Percentiles rank a stretch among this genome's conserved stretches.
phyloP scores from a whole-genome alignment of 306 rosid genomes.

The Prunus fruticosa region DNA sequence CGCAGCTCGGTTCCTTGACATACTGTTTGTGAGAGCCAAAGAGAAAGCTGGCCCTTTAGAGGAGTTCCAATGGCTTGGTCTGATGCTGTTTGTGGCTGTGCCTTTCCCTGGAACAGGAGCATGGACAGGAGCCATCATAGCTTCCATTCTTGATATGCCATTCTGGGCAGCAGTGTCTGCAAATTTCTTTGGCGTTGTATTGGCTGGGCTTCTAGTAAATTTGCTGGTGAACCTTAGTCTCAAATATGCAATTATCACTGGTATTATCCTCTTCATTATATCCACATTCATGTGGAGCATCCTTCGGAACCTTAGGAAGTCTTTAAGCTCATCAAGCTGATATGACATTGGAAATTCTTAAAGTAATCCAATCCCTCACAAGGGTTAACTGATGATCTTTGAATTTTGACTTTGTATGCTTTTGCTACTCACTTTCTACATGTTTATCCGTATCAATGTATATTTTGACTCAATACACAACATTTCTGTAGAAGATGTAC shows the following conservation, averaged over 20 bases:
- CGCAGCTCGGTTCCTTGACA: slow-evolving; percentile 53
- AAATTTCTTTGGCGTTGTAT: slow-evolving; percentile 76
- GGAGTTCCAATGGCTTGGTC: too few relatives aligned
- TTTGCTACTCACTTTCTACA: neutral
- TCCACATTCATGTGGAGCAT: slow-evolving; percentile 92
- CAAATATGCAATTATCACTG: slow-evolving; percentile 68
- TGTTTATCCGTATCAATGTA: neutral
- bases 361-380: too few relatives aligned
- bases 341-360: neutral
- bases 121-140: too few relatives aligned
- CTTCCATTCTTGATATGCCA: too few relatives aligned
- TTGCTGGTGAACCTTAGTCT: slow-evolving; percentile 89
- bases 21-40: slow-evolving; percentile 73
- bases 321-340: slow-evolving; percentile 43
- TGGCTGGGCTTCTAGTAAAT: slow-evolving; percentile 85
- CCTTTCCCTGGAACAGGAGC: too few relatives aligned
- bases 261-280: slow-evolving; percentile 67
- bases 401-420: neutral
- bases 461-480: neutral
- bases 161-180: slow-evolving; percentile 20
- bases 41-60: slow-evolving; percentile 44
- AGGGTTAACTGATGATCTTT: neutral
- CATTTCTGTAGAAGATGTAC: neutral
- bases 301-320: slow-evolving; percentile 46
- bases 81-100: too few relatives aligned